phyloP scores from a whole-genome alignment of 345 rosid genomes.

The Bruguiera sexangula region DNA sequence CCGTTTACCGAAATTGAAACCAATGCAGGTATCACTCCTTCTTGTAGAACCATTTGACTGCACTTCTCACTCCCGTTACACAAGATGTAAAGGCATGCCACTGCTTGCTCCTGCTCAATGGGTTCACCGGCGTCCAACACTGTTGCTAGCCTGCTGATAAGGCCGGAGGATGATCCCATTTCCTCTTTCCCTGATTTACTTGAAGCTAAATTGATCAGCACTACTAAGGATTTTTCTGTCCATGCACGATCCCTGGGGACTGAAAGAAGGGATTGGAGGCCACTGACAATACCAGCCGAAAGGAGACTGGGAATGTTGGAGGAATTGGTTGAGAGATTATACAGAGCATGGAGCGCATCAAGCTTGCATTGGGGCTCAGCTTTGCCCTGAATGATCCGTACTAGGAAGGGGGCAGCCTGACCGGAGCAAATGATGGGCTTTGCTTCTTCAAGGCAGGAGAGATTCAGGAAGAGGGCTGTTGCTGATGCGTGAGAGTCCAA shows the following conservation, averaged over 20 bases:
- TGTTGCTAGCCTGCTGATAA: slow-evolving; percentile 62
- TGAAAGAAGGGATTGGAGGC: slow-evolving; percentile 62
- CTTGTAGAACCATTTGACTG: slow-evolving; percentile 79
- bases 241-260: slow-evolving; percentile 52
- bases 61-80: slow-evolving; percentile 76
- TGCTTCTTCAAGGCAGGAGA: slow-evolving; percentile 75
- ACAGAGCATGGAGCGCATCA: slow-evolving; percentile 90
- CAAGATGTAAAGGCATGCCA: slow-evolving; percentile 59
- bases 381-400: slow-evolving; percentile 53
- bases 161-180: slow-evolving; percentile 55
- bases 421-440: slow-evolving; percentile 77
- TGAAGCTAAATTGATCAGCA: slow-evolving; percentile 66
- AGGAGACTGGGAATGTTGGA: slow-evolving; percentile 62
- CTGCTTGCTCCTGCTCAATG: slow-evolving; percentile 83
- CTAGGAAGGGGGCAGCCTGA: slow-evolving; percentile 72
- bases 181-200: slow-evolving; percentile 62
- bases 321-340: slow-evolving; percentile 65
- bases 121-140: slow-evolving; percentile 66
- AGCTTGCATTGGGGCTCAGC: slow-evolving; percentile 69
- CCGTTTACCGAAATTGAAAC: slow-evolving; percentile 92
- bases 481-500: slow-evolving; percentile 56
- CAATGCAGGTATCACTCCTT: slow-evolving; percentile 91
- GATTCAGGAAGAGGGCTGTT: slow-evolving; percentile 86
- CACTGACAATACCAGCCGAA: slow-evolving; percentile 54
- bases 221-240: slow-evolving; percentile 78